A percentile compares a stretch with the other conserved stretches of the same genome.
phyloP scores from a whole-genome alignment of 192 early-diverging fungal genomes.

The Dissophora ornata region DNA sequence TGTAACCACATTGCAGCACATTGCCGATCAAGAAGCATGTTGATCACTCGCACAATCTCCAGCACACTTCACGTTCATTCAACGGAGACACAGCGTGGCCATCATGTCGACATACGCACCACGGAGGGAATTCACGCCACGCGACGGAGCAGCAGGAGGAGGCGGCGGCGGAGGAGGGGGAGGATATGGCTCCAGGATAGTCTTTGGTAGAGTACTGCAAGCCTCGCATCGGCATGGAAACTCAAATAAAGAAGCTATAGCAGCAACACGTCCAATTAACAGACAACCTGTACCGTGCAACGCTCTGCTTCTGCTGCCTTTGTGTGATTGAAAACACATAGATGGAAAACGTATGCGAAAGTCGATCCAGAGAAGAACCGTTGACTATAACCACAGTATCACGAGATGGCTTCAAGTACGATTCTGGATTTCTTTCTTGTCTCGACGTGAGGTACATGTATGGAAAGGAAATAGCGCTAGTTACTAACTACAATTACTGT shows the following conservation, averaged over 20 bases:
- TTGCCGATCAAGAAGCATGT: too few relatives aligned
- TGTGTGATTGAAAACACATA: too few relatives aligned
- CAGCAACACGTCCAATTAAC: conserved; percentile 1
- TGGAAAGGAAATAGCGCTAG: too few relatives aligned
- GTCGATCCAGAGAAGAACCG: conserved; percentile 91
- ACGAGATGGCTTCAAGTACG: conserved; percentile 80
- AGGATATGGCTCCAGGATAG: conserved; percentile 43
- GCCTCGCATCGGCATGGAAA: not conserved
- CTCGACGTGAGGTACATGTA: too few relatives aligned
- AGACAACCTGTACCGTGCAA: not conserved
- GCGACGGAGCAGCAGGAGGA: conserved; percentile 29
- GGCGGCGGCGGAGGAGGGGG: conserved; percentile 16
- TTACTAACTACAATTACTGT: too few relatives aligned
- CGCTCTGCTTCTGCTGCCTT: too few relatives aligned
- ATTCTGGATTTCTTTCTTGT: too few relatives aligned
- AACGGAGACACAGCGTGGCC: too few relatives aligned
- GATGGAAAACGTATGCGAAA: conserved; percentile 86
- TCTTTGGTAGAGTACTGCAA: conserved; percentile 44
- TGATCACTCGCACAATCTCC: too few relatives aligned
- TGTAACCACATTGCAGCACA: too few relatives aligned
- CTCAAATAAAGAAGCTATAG: conserved; percentile 4
- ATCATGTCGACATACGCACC: conserved; percentile 34
- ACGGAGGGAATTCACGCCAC: conserved; percentile 38
- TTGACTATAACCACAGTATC: conserved; percentile 91
- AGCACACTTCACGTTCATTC: too few relatives aligned